These are phyloP conservation scores for Boletus vermiculosoides DNA, from an alignment of 768 basidiomycete genomes.

Conservation along the genomic window DNA sequence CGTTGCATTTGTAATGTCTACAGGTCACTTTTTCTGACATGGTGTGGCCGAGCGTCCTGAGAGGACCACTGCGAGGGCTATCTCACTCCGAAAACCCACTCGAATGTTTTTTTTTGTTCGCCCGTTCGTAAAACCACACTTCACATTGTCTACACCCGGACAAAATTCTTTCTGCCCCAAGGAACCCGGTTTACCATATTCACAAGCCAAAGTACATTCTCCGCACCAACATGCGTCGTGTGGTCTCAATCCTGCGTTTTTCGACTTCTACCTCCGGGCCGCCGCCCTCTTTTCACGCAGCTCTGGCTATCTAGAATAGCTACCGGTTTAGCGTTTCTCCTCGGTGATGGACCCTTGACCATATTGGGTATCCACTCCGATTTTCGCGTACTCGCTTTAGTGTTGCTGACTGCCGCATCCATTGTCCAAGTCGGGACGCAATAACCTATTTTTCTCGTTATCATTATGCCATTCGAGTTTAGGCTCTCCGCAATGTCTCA, in stretches of 20 bases:
- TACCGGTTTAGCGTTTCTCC: neutral
- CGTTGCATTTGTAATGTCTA: conserved; percentile 11
- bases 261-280: neutral
- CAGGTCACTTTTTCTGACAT: conserved; percentile 11
- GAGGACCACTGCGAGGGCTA: neutral
- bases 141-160: neutral
- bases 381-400: neutral
- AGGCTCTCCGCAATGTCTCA: conserved; percentile 4
- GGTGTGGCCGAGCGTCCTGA: neutral
- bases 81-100: neutral
- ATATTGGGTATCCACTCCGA: neutral
- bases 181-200: neutral
- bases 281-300: conserved; percentile 8
- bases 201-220: conserved; percentile 1
- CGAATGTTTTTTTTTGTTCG: conserved; percentile 1
- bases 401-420: neutral
- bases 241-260: neutral
- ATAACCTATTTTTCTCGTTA: neutral
- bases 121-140: neutral
- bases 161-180: neutral
- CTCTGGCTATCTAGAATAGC: neutral
- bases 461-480: neutral
- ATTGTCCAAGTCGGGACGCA: conserved; percentile 1
- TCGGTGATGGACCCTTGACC: neutral
- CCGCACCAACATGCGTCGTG: conserved; percentile 6